Percentiles rank a stretch among this genome's conserved stretches.
These are phyloP conservation scores for Liquidambar formosana DNA, from an alignment of 164 flowering plant genomes.

Conservation along the genomic window DNA sequence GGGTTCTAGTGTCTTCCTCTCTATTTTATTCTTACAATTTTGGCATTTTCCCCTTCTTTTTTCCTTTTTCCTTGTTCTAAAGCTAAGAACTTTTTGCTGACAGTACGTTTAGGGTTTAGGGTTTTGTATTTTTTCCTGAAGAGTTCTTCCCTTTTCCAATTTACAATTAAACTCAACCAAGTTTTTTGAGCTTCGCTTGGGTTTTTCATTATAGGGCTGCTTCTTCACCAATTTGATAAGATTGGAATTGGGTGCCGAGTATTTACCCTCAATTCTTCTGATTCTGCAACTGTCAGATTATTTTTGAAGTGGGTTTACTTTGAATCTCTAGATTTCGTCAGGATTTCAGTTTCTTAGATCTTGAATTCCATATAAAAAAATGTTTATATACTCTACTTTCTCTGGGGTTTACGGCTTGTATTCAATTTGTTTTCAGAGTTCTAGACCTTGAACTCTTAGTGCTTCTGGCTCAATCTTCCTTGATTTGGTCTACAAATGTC, in stretches of 20 bases:
- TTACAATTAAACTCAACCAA: neutral
- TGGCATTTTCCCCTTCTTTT: conserved; percentile 18
- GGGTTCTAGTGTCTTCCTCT: conserved; percentile 4
- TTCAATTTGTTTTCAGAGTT: neutral
- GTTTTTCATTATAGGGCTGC: too few relatives aligned
- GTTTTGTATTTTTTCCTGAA: conserved; percentile 22
- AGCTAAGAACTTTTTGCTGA: conserved; percentile 3
- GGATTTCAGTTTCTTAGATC: too few relatives aligned
- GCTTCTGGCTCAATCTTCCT: neutral
- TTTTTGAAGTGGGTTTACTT: conserved; percentile 1
- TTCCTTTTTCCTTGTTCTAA: too few relatives aligned
- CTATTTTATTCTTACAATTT: conserved; percentile 1
- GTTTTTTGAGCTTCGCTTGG: too few relatives aligned
- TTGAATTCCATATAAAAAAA: too few relatives aligned
- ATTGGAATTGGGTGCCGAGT: conserved; percentile 1
- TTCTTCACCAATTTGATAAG: neutral
- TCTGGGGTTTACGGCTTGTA: neutral
- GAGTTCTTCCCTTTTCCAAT: neutral
- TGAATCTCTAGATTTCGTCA: neutral
- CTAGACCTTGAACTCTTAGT: conserved; percentile 4
- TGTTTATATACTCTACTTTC: too few relatives aligned
- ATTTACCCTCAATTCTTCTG: neutral
- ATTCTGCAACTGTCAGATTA: neutral
- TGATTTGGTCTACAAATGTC: conserved; percentile 36
- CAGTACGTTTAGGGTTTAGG: conserved; percentile 38